phyloP scores from a whole-genome alignment of 305 asterid genomes.

The Fraxinus ornus region DNA sequence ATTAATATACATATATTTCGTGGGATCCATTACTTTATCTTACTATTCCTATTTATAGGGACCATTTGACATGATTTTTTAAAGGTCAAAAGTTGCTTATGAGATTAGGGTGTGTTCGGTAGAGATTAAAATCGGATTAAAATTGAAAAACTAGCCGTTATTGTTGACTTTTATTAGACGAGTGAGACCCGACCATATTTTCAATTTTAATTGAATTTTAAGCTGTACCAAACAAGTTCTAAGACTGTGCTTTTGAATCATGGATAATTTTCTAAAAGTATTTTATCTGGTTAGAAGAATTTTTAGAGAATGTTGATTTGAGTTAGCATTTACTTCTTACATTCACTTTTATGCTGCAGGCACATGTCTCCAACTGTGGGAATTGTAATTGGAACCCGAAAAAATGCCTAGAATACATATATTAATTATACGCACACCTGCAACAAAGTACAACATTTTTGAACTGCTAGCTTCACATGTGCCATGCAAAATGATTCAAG shows the following conservation, averaged over 20 bases:
- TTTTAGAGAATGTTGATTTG: neutral
- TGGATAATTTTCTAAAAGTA: neutral
- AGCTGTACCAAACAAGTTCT: too few species aligned
- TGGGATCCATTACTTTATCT: neutral
- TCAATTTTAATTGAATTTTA: too few species aligned
- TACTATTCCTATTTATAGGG: neutral
- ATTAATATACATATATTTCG: neutral
- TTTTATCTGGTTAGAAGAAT: too few species aligned
- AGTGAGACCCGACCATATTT: too few species aligned
- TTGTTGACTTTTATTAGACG: too few species aligned
- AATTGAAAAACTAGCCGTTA: too few species aligned
- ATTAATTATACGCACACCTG: slow-evolving; percentile 14
- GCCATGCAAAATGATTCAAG: slow-evolving; percentile 26
- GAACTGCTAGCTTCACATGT: slow-evolving; percentile 20
- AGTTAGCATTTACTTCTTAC: slow-evolving; percentile 40
- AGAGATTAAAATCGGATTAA: too few species aligned
- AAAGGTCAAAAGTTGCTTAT: neutral
- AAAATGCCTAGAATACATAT: slow-evolving; percentile 43
- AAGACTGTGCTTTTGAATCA: neutral
- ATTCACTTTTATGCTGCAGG: slow-evolving; percentile 56
- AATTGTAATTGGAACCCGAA: slow-evolving; percentile 16
- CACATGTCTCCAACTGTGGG: slow-evolving; percentile 54
- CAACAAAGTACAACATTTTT: neutral
- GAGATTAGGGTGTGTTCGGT: neutral
- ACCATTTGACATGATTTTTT: neutral